Conservation (phyloP, 2,329 filamentous ascomycete species). For the Talaromyces sp. region DNA sequence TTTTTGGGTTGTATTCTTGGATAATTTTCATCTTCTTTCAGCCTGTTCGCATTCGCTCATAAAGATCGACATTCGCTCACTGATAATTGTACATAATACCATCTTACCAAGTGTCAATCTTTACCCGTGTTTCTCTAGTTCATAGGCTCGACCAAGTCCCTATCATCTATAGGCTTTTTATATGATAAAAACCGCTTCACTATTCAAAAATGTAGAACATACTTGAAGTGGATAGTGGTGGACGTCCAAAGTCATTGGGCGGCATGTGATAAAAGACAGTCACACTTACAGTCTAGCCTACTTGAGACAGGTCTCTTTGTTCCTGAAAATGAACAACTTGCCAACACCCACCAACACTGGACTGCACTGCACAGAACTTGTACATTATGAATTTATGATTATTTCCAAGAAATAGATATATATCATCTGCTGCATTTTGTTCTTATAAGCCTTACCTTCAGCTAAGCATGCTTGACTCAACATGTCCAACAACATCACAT, state of each 20-base stretch:
- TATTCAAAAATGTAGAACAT: neutral
- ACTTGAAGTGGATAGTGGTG: neutral
- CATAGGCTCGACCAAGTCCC: neutral
- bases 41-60: neutral
- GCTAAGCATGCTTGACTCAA: slow-evolving; percentile 9
- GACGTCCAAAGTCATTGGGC: neutral
- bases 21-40: neutral
- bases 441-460: neutral
- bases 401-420: neutral
- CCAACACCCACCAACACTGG: neutral
- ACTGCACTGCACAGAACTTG: neutral
- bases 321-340: slow-evolving; percentile 1
- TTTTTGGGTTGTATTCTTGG: neutral
- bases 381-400: neutral
- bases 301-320: slow-evolving; percentile 1
- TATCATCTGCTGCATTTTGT: neutral
- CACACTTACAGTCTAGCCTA: neutral
- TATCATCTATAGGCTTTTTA: neutral
- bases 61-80: slow-evolving; percentile 8
- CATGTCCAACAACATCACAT: slow-evolving; percentile 13
- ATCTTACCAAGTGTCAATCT: neutral
- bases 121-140: neutral
- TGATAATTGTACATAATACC: slow-evolving; percentile 19
- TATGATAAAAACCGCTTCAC: too few relatives aligned
- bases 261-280: neutral